Base-by-base conservation (phyloP, 495 filamentous ascomycete species). In the Penicillium soppii region DNA sequence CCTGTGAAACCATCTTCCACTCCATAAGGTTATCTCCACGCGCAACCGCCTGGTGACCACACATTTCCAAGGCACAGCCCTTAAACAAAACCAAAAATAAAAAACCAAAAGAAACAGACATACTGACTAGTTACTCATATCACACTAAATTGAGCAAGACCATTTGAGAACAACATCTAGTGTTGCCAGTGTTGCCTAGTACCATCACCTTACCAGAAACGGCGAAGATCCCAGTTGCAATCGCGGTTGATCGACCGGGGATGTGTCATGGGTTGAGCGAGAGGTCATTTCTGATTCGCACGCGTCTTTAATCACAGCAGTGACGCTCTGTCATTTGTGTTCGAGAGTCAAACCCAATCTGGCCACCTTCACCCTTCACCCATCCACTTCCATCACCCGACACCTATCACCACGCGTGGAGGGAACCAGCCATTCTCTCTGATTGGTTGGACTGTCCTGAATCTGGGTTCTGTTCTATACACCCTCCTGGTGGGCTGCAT, bases 351-450 rank as follows among this genome's bases (percentile, higher is more conserved):
- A 35, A 36, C 30, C 21, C 30, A 36, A 21, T 47, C 22, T 37
- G n/a, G n/a, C n/a, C n/a, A n/a, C n/a, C n/a, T n/a, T n/a, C n/a
- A n/a, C n/a, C n/a, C n/a, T n/a, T n/a, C n/a, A n/a, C n/a, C n/a
- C n/a, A n/a, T n/a, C n/a, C n/a, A n/a, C n/a, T n/a, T n/a, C n/a
- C 45, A 45, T 65, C 62, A 65, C 55, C 58, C 58, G 58, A 65
- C 58, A 56, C 52, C 58, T 59, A 65, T 65, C 55, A 62, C 13
- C 41, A 46, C 36, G 30, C 47, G 38, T 44, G 50, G 50, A 62
- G 43, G 38, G 54, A 61, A n/a, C 15, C 13, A 53, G 22, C 40
- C 49, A 7, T 17, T 21, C 5, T 21, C 13, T 21, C 25, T 62
- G 37, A 56, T 43, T 65, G 62, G 62, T 35, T 45, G 25, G 19